phyloP scores from a whole-genome alignment of 495 filamentous ascomycete species.

The Emericellopsis terricola region DNA sequence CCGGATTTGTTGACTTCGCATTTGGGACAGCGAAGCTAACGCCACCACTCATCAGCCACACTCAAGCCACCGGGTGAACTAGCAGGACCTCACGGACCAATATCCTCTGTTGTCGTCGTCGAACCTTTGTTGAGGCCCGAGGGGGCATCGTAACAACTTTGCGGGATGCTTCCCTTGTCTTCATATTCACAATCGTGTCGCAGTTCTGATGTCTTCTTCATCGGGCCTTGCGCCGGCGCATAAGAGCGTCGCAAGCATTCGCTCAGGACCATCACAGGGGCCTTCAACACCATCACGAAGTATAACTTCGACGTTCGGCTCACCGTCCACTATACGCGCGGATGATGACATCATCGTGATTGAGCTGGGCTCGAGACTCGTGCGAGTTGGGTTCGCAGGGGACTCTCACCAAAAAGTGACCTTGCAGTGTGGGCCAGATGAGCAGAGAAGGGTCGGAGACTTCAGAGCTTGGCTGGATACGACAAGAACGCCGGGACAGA shows the following conservation, averaged over 20 bases:
- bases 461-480: constrained; percentile 51
- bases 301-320: constrained; percentile 42
- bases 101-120: too few species aligned
- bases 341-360: constrained; percentile 75
- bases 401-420: constrained; percentile 56
- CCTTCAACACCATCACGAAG: constrained; percentile 34
- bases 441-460: constrained; percentile 63
- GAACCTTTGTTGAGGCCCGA: too few species aligned
- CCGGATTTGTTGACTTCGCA: not conserved
- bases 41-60: too few species aligned
- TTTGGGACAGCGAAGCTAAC: too few species aligned
- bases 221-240: constrained; percentile 20
- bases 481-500: constrained; percentile 25
- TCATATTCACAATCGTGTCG: too few species aligned
- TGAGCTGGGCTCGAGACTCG: constrained; percentile 61
- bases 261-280: constrained; percentile 14
- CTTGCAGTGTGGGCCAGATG: constrained; percentile 50
- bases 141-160: too few species aligned
- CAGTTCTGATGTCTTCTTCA: constrained; percentile 15
- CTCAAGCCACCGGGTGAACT: too few species aligned
- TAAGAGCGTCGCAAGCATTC: constrained; percentile 32
- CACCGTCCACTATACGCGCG: constrained; percentile 53
- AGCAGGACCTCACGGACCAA: too few species aligned
- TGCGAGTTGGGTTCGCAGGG: constrained; percentile 74
- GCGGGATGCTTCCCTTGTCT: too few species aligned